Evolutionary conservation across 2,329 filamentous ascomycete species (phyloP), one percentile per base, ranked within the genome.

Genomic region (Colletotrichum liaoningense): DNA sequence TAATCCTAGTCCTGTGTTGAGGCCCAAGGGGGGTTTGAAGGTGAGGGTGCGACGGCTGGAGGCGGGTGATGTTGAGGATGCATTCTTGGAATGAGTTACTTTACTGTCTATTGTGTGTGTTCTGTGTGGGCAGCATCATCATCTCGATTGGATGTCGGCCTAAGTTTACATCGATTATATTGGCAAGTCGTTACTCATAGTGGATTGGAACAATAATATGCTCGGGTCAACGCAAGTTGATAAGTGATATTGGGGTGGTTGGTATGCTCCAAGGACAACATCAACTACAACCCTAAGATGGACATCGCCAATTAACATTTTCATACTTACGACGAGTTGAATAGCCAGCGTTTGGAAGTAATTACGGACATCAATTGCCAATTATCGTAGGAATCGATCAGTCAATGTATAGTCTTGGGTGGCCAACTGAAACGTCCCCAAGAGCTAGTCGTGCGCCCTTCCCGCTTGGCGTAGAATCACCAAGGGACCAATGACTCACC

Each of bases 1-100:
- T 4, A 73, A 73, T 26, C 67, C 71, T 2, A 71, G 67, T 35
- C 67, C 60, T 2, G 46, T 63, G 1, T 11, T 71, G 11, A 46
- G 71, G 8, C 38, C 67, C 3, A 33, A 56, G 6, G 69, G 57
- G 5, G 64, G 69, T 1, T 38, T 72, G 6, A 62, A 63, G 35
- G 19, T 68, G 1, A 42, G 24, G 16, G 35, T 68, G 1, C 19
- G 38, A 9, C 33, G 58, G 5, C 19, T 58, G 30, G 26, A 52
- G n/a, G 28, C 11, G 19, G 1, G 5, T 6, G 28, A 35, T 4
- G 12, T 35, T 5, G 9, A 35, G 16, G 12, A n/a, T 49, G 42
- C 42, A 19, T 9, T 6, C 8, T 9, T 22, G 42, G 1, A 2
- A 19, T 19, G 16, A 42, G 16, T 19, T 2, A 7, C 38, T 35